Base-by-base conservation (phyloP, 106 monocot genomes). In the Dendrobium catenatum region DNA sequence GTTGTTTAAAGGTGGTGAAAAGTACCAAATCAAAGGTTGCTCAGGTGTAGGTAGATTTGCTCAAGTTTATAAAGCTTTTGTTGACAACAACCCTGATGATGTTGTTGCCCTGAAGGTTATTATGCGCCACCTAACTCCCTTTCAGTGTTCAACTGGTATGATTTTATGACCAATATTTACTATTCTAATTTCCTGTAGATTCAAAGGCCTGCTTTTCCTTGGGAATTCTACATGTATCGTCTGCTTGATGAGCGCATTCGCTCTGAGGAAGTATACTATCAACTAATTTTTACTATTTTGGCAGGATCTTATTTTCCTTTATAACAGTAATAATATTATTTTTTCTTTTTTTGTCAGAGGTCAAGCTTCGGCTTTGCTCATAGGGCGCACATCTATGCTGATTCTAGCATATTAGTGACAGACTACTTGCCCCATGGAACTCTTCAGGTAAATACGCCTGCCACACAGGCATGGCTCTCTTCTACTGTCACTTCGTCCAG, bases 171-270 rank as follows among this genome's bases (percentile, higher is more conserved):
- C 20, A 55, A 31, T 49, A 54, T 76, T 55, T 33, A 47, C 33
- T 9, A 73, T 29, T 13, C 44, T 70, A n/a, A 18, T 80, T 4
- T 75, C 37, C 40, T 84, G 42, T 83, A 98, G 97, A 88, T 98
- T 81, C 94, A 98, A 47, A 88, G 77, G 44, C 97, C 94, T 72
- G 75, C 92, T 70, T 98, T 89, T 85, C 87, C 94, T 82, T 98
- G 94, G 97, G 97, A 98, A 87, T 98, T 98, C 78, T 92, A 97
- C 72, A 90, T 94, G 88, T 97, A 97, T 82, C 90, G 94, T 18
- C 88, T 82, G 76, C 92, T 98, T 77, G 97, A 98, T 79, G 84
- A 78, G 77, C 90, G 82, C 68, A 89, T 98, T 75, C 42, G 82
- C 31, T 86, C 85, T 80, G 64, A 16, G 56, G 89, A 94, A 90